Evolutionary conservation across 2,329 filamentous ascomycete genomes (phyloP).

Genomic region (Tympanopsis confertula): DNA sequence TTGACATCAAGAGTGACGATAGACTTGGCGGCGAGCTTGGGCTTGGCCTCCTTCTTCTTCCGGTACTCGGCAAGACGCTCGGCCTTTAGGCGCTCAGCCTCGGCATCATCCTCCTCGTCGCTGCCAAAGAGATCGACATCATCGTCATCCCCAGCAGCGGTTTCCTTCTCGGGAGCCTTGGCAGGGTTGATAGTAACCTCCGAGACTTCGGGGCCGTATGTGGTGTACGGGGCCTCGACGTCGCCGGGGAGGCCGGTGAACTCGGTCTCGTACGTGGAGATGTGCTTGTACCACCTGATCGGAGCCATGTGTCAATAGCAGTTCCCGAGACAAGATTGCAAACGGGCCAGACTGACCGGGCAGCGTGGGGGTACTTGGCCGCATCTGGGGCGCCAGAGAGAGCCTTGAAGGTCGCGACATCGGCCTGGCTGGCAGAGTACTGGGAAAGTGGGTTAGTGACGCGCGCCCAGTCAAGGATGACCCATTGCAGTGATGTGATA

Average conservation of each 20-base stretch:
- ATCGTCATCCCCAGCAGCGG: constrained; percentile 49
- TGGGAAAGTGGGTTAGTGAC: too few relatives aligned
- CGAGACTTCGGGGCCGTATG: constrained; percentile 56
- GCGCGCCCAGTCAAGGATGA: too few relatives aligned
- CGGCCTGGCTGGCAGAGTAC: constrained; percentile 53
- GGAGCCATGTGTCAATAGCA: not conserved
- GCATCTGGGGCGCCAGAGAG: constrained; percentile 48
- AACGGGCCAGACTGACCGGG: too few relatives aligned
- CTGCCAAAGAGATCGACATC: constrained; percentile 63
- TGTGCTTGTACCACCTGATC: constrained; percentile 73
- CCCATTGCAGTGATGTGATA: too few relatives aligned
- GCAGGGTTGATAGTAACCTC: constrained; percentile 55
- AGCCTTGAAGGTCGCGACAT: constrained; percentile 63
- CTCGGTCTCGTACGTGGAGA: constrained; percentile 56
- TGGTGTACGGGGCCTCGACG: constrained; percentile 53
- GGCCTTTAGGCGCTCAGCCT: constrained; percentile 52
- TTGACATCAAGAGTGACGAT: constrained; percentile 67
- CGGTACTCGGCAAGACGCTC: constrained; percentile 60
- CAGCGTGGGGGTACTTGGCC: constrained; percentile 60
- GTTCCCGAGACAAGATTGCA: not conserved
- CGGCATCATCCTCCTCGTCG: constrained; percentile 59
- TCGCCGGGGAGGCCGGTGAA: constrained; percentile 62
- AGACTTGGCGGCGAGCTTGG: constrained; percentile 64
- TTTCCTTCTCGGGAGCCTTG: constrained; percentile 45
- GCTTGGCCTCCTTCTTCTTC: constrained; percentile 64